A percentile compares a stretch with the other conserved stretches of the same genome.
Evolutionary conservation across 495 filamentous ascomycete species (phyloP).

Genomic region (Xylaria flabelliformis): DNA sequence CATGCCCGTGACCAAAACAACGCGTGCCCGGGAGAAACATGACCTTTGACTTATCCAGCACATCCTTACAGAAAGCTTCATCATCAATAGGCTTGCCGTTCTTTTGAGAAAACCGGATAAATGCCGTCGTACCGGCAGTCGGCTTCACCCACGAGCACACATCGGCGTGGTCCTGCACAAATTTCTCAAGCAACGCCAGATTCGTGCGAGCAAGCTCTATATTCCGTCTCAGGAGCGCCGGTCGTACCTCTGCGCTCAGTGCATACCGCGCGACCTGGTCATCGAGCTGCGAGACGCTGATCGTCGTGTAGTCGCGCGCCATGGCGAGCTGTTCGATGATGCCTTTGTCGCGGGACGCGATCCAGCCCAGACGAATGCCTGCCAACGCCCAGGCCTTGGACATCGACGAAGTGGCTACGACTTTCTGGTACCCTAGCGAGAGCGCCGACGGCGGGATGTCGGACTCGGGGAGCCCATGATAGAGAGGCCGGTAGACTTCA

Average conservation of each 20-base stretch:
- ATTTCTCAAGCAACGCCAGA: conserved; percentile 68
- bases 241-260: conserved; percentile 66
- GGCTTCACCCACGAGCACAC: conserved; percentile 73
- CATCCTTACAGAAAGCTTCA: conserved; percentile 69
- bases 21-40: conserved; percentile 77
- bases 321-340: conserved; percentile 70
- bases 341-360: conserved; percentile 67
- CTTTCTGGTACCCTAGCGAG: conserved; percentile 72
- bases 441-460: conserved; percentile 73
- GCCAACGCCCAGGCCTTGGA: conserved; percentile 89
- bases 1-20: conserved; percentile 73
- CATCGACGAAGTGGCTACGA: conserved; percentile 78
- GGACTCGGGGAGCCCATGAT: conserved; percentile 65
- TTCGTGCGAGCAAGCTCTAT: conserved; percentile 74
- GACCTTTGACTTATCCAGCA: conserved; percentile 75
- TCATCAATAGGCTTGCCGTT: conserved; percentile 74
- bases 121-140: conserved; percentile 81
- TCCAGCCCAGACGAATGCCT: conserved; percentile 83
- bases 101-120: conserved; percentile 70
- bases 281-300: conserved; percentile 82
- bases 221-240: conserved; percentile 72
- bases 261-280: conserved; percentile 81
- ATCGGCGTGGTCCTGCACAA: conserved; percentile 67
- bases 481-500: conserved; percentile 90
- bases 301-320: conserved; percentile 83